Evolutionary conservation across 768 basidiomycete genomes (phyloP).

Genomic region (Dentipellis fragilis): DNA sequence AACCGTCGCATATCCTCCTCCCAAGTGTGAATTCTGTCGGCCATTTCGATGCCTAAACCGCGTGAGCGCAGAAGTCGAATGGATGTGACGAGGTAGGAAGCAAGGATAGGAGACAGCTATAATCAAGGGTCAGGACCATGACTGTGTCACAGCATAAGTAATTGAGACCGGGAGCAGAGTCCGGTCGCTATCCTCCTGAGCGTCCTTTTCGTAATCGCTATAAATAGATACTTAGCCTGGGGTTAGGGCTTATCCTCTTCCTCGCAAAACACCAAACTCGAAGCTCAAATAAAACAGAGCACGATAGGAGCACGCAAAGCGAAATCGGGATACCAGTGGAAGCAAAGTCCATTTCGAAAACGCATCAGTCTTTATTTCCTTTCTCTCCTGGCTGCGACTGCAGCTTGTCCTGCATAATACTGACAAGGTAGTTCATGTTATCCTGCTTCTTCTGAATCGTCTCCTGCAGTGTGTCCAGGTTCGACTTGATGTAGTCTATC

Average conservation of each 20-base stretch:
- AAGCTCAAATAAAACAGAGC: too few relatives aligned
- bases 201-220: too few relatives aligned
- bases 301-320: too few relatives aligned
- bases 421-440: slow-evolving; percentile 66
- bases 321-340: neutral
- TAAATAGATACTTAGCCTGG: too few relatives aligned
- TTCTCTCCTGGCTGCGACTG: slow-evolving; percentile 16
- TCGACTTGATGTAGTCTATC: slow-evolving; percentile 70
- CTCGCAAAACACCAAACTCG: too few relatives aligned
- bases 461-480: slow-evolving; percentile 79
- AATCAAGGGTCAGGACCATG: too few relatives aligned
- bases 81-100: too few relatives aligned
- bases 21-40: neutral
- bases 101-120: too few relatives aligned
- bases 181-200: too few relatives aligned
- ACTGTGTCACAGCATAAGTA: too few relatives aligned
- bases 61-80: neutral
- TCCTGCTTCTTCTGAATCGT: slow-evolving; percentile 89
- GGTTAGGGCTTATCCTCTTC: too few relatives aligned
- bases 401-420: slow-evolving; percentile 61
- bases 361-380: neutral
- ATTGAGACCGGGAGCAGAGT: too few relatives aligned
- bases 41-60: neutral
- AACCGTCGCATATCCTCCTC: neutral
- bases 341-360: neutral